A percentile compares a stretch with the other conserved stretches of the same genome.
These are phyloP conservation scores for Paspalum vaginatum DNA, from an alignment of 176 grass and related monocot genomes.

Conservation along the genomic window DNA sequence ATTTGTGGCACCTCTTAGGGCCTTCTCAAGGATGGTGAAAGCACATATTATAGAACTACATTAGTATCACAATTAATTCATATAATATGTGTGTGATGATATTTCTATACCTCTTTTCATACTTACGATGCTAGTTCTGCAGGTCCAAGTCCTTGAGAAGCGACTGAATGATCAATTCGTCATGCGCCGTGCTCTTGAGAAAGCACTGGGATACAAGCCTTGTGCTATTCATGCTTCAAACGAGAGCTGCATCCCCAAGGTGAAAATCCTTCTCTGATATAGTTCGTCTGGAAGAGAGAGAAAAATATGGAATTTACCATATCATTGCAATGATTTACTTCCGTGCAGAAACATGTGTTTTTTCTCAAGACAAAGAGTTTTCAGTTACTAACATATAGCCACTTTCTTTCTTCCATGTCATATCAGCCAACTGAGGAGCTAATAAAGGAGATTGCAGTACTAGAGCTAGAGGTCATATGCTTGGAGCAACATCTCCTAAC, in stretches of 20 bases:
- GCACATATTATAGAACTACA: not conserved
- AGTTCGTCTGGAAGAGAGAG: not conserved
- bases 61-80: not conserved
- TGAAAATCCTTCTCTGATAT: conserved; percentile 18
- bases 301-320: not conserved
- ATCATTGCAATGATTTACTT: conserved; percentile 14
- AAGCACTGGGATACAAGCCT: conserved; percentile 66
- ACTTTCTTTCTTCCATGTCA: conserved; percentile 29
- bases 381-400: conserved; percentile 15
- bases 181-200: conserved; percentile 70
- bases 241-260: conserved; percentile 70
- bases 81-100: not conserved
- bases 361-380: conserved; percentile 1
- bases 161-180: conserved; percentile 79
- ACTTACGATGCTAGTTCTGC: conserved; percentile 27
- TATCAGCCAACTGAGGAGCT: conserved; percentile 73
- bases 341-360: not conserved
- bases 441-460: conserved; percentile 88
- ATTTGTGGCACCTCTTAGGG: not conserved
- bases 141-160: conserved; percentile 88
- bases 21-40: not conserved
- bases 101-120: conserved; percentile 9
- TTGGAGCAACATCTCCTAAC: conserved; percentile 87
- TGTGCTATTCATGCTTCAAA: conserved; percentile 41
- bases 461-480: conserved; percentile 93